A percentile compares a stretch with the other conserved stretches of the same genome.
phyloP scores from a whole-genome alignment of 75 land plant genomes.

The Sequoia sempervirens region DNA sequence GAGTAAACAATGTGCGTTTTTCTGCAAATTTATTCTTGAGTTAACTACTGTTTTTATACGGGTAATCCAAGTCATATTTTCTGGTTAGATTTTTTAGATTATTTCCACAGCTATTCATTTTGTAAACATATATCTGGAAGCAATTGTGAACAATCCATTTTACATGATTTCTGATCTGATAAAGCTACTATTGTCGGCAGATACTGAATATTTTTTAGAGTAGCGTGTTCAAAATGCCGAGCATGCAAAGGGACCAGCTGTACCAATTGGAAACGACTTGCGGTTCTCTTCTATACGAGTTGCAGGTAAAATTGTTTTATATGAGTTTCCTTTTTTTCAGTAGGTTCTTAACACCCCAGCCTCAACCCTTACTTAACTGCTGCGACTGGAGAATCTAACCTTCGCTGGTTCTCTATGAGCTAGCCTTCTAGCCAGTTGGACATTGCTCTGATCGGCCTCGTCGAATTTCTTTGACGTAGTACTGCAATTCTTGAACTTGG shows the following conservation, averaged over 20 bases:
- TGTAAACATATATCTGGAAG: too few relatives aligned
- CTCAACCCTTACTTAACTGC: too few relatives aligned
- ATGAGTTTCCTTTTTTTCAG: not conserved
- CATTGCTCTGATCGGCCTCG: not conserved
- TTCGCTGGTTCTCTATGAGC: not conserved
- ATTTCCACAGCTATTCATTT: too few relatives aligned
- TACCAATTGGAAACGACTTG: constrained; percentile 71
- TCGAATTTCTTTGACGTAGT: not conserved
- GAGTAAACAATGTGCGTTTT: too few relatives aligned
- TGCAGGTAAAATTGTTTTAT: constrained; percentile 44
- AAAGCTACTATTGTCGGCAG: not conserved
- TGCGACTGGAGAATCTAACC: too few relatives aligned
- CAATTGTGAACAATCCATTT: not conserved
- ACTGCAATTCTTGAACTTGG: not conserved
- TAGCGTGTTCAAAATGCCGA: constrained; percentile 16
- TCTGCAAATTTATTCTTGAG: not conserved
- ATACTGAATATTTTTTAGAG: not conserved
- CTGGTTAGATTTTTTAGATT: too few relatives aligned
- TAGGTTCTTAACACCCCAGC: too few relatives aligned
- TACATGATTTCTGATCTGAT: not conserved
- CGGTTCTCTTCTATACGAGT: constrained; percentile 73
- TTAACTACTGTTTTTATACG: not conserved
- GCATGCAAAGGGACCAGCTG: constrained; percentile 27
- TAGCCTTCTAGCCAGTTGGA: not conserved
- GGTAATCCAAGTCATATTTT: too few relatives aligned